Evolutionary conservation across 129 eudicot species (phyloP), one percentile per base, ranked within the genome.

Genomic region (Glebionis coronaria): DNA sequence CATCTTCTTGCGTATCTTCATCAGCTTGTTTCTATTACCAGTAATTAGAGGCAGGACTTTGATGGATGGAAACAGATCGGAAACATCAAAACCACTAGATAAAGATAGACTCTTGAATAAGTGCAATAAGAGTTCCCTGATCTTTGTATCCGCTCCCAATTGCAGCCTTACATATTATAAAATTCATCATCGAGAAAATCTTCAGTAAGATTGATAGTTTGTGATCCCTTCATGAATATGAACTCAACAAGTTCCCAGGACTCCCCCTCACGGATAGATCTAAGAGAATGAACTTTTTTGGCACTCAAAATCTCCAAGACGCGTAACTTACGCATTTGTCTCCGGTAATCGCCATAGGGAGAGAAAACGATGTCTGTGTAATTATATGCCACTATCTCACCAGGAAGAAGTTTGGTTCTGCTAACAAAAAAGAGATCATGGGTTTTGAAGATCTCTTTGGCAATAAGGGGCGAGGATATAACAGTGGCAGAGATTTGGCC

Each of bases 281-380:
- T 8, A 65, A 65, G 49, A 0, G 44, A 47, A 45, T 23, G 9
- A 47, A 65, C 70, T 14, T 47, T 46, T 47, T n/a, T 47, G 0
- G 70, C 27, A 65, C 70, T 47, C 9, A 65, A 6, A 65, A 65
- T 42, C 70, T 65, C 70, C 57, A 65, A 46, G 45, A 65, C 45
- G 4, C 44, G 47, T 25, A 65, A 25, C 25, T 65, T 65, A 8
- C 70, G 70, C 44, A 64, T 64, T 45, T 64, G 69, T 45, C 69
- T 64, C 69, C 44, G 45, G 42, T 64, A 64, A 3, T 27, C 27
- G 14, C 70, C 57, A 16, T 65, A 65, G 9, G 57, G 45, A 29
- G 70, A 1, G 45, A 65, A 65, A 13, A 21, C 27, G 0, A 65
- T 47, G 9, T 14, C 4, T 3, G 4, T 25, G 45, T 65, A 46